A percentile compares a stretch with the other conserved stretches of the same genome.
Evolutionary conservation across 2,329 filamentous ascomycete species (phyloP).

Genomic region (Phialophora tarda): DNA sequence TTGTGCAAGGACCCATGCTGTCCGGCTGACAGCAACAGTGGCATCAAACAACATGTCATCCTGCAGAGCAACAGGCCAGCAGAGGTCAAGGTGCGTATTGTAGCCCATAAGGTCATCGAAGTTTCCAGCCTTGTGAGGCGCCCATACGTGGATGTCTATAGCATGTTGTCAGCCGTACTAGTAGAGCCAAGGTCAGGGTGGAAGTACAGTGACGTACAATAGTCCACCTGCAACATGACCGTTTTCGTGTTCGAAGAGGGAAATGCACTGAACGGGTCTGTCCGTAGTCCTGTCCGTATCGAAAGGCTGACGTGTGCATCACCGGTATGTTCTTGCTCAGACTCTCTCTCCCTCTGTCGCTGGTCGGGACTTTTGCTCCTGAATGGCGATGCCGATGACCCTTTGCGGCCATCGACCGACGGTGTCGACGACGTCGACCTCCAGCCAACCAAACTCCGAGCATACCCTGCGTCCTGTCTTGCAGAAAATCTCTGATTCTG

Average conservation of each 20-base stretch:
- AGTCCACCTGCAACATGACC: slow-evolving; percentile 29
- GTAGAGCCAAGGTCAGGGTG: not conserved
- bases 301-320: slow-evolving; percentile 10
- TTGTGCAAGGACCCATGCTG: slow-evolving; percentile 21
- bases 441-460: slow-evolving; percentile 31
- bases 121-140: slow-evolving; percentile 22
- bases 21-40: slow-evolving; percentile 28
- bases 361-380: not conserved
- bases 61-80: slow-evolving; percentile 32
- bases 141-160: slow-evolving; percentile 28
- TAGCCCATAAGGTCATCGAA: slow-evolving; percentile 28
- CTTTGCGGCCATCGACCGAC: slow-evolving; percentile 1
- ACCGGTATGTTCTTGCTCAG: not conserved
- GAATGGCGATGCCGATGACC: not conserved
- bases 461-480: slow-evolving; percentile 23
- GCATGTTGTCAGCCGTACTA: slow-evolving; percentile 1
- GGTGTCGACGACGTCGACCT: slow-evolving; percentile 18
- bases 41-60: slow-evolving; percentile 33
- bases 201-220: slow-evolving; percentile 18
- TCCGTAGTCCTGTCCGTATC: slow-evolving; percentile 16
- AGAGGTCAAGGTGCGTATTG: slow-evolving; percentile 31
- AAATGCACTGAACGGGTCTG: slow-evolving; percentile 25
- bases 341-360: not conserved
- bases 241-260: slow-evolving; percentile 21
- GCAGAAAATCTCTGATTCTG: slow-evolving; percentile 22